Percentiles rank a stretch among this genome's conserved stretches.
Evolutionary conservation across 352 stramenopile species (phyloP).

Genomic region (Pythium plurisporium): DNA sequence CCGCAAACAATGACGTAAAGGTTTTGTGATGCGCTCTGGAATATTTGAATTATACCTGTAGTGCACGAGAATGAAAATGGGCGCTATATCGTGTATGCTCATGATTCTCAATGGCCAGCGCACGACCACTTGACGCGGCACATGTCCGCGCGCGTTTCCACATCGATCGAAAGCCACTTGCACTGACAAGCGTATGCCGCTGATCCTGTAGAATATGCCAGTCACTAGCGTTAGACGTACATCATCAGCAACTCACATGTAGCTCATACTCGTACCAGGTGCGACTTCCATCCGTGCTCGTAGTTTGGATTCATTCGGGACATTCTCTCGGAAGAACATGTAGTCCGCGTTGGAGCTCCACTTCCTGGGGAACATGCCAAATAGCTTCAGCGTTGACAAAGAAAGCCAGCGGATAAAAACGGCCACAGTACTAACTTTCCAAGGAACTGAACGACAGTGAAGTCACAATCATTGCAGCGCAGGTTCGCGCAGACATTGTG

Average conservation of each 20-base stretch:
- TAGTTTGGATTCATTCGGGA: constrained; percentile 65
- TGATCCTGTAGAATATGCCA: constrained; percentile 24
- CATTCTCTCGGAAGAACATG: constrained; percentile 85
- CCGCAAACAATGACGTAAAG: no score
- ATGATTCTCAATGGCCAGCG: constrained; percentile 43
- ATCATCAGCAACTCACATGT: no score
- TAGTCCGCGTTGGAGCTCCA: constrained; percentile 70
- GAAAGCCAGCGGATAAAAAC: no score
- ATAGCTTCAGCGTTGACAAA: no score
- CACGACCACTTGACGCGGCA: constrained; percentile 71
- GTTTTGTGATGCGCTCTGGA: no score
- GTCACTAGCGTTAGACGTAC: no score
- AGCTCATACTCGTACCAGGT: constrained; percentile 30
- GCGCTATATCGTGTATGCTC: no score
- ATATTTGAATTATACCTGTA: not conserved
- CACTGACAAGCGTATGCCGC: constrained; percentile 77
- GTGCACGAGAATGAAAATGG: no score
- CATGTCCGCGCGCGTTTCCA: constrained; percentile 40
- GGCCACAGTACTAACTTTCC: constrained; percentile 45
- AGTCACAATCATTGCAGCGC: constrained; percentile 81
- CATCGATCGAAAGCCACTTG: constrained; percentile 68
- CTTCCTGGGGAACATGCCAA: no score
- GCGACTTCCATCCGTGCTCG: constrained; percentile 54
- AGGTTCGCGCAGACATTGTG: constrained; percentile 64
- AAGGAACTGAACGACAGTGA: constrained; percentile 70